Percentiles rank a stretch among this genome's conserved stretches.
These are phyloP conservation scores for Paramecium caudatum DNA, from an alignment of 73 alveolate genomes.

Conservation along the genomic window DNA sequence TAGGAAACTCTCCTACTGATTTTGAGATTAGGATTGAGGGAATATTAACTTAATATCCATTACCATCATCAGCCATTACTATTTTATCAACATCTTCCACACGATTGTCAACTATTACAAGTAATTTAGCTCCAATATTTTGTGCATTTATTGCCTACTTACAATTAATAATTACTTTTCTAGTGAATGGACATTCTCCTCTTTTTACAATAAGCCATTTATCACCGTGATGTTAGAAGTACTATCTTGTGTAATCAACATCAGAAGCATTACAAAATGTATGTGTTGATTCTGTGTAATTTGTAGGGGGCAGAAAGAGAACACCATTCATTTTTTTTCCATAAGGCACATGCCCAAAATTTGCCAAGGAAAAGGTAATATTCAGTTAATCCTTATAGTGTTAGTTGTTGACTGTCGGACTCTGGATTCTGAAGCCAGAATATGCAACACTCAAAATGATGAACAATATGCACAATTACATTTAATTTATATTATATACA, in stretches of 20 bases:
- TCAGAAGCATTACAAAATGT: no score
- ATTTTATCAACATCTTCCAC: slow-evolving; percentile 79
- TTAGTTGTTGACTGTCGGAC: neutral
- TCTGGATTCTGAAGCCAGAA: neutral
- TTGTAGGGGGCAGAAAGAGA: neutral
- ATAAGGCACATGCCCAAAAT: slow-evolving; percentile 31
- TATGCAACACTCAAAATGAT: neutral
- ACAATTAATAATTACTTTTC: slow-evolving; percentile 7
- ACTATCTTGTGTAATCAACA: no score
- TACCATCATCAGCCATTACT: slow-evolving; percentile 86
- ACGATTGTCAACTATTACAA: slow-evolving; percentile 25
- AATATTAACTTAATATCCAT: slow-evolving; percentile 80
- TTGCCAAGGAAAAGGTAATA: neutral
- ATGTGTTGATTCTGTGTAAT: neutral
- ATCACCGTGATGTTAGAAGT: neutral
- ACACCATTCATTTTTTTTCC: neutral
- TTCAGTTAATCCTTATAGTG: no score
- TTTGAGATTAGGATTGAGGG: slow-evolving; percentile 81
- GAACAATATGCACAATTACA: slow-evolving; percentile 31
- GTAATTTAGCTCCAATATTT: neutral
- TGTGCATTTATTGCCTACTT: slow-evolving; percentile 54
- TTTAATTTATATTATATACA: slow-evolving; percentile 5
- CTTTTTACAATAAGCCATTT: neutral
- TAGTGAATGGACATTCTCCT: slow-evolving; percentile 15
- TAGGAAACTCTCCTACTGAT: slow-evolving; percentile 79